Conservation (phyloP, 2,329 filamentous ascomycete genomes). For the Colletotrichum ledebouriae region DNA sequence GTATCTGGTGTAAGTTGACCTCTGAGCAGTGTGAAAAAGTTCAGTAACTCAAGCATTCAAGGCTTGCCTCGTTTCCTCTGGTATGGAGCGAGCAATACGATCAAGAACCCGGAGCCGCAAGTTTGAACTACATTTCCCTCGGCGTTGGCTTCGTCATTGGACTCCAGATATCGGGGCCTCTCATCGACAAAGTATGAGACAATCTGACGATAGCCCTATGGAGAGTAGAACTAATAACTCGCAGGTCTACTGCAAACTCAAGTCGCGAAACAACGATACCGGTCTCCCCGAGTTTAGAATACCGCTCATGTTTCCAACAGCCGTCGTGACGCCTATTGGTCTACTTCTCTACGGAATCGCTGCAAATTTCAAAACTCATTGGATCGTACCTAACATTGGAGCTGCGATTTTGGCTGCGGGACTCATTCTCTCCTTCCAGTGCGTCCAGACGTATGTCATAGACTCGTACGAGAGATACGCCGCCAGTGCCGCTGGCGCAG, state of each 20-base stretch:
- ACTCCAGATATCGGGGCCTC: conserved; percentile 62
- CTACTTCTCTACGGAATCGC: conserved; percentile 66
- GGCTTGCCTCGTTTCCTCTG: conserved; percentile 64
- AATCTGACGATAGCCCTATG: no score
- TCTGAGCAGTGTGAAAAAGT: fast-evolving
- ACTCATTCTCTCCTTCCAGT: conserved; percentile 69
- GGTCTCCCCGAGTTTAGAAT: conserved; percentile 53
- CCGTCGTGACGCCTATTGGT: conserved; percentile 59
- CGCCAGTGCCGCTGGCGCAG: conserved; percentile 45
- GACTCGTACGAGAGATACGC: conserved; percentile 43
- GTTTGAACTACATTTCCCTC: conserved; percentile 67
- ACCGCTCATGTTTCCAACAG: conserved; percentile 52
- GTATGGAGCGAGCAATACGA: conserved; percentile 63
- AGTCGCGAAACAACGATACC: conserved; percentile 45
- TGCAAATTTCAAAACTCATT: conserved; percentile 57
- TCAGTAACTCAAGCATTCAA: neutral
- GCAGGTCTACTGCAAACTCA: conserved; percentile 48
- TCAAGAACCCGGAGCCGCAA: conserved; percentile 60
- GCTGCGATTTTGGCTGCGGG: conserved; percentile 61
- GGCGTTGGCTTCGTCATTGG: conserved; percentile 68
- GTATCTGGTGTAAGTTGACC: conserved; percentile 58
- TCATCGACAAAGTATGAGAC: conserved; percentile 50
- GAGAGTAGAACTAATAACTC: neutral
- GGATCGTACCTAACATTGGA: conserved; percentile 71
- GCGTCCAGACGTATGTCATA: conserved; percentile 68